Evolutionary conservation across 345 rosid species (phyloP).

Genomic region (rapeseed (Brassica napus)): DNA sequence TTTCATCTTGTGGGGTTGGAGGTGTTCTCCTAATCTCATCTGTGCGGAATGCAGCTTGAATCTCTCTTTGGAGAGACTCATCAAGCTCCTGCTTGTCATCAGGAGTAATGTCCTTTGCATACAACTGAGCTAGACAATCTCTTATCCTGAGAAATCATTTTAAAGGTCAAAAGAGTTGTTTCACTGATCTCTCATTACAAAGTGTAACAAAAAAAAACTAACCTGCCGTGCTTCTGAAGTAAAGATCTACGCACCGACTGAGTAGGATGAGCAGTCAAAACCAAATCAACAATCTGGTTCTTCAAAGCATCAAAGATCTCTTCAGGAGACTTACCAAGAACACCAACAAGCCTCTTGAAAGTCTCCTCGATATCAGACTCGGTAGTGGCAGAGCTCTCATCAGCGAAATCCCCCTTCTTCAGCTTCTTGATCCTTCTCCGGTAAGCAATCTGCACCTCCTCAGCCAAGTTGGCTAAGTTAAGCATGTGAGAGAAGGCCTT

Average conservation of each 20-base stretch:
- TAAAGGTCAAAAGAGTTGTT: not conserved
- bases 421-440: constrained; percentile 78
- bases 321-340: constrained; percentile 83
- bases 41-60: constrained; percentile 99
- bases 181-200: not conserved
- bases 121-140: constrained; percentile 79
- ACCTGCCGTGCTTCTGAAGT: constrained; percentile 99
- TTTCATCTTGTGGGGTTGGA: constrained; percentile 99
- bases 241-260: constrained; percentile 94
- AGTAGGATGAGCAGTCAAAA: constrained; percentile 98
- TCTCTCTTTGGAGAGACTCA: constrained; percentile 96
- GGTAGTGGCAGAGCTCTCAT: constrained; percentile 85
- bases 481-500: constrained; percentile 97
- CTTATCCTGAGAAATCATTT: constrained; percentile 61
- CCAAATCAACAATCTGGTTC: constrained; percentile 97
- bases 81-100: constrained; percentile 99
- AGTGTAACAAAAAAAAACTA: constrained; percentile 8
- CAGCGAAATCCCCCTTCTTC: constrained; percentile 84
- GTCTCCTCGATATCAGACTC: constrained; percentile 97
- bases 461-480: constrained; percentile 95
- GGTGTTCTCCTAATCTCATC: constrained; percentile 98
- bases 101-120: constrained; percentile 95
- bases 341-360: constrained; percentile 76
- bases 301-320: constrained; percentile 90
- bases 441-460: constrained; percentile 94